phyloP scores from a whole-genome alignment of 78 protist species.

The Dictyostelium capitatum region DNA sequence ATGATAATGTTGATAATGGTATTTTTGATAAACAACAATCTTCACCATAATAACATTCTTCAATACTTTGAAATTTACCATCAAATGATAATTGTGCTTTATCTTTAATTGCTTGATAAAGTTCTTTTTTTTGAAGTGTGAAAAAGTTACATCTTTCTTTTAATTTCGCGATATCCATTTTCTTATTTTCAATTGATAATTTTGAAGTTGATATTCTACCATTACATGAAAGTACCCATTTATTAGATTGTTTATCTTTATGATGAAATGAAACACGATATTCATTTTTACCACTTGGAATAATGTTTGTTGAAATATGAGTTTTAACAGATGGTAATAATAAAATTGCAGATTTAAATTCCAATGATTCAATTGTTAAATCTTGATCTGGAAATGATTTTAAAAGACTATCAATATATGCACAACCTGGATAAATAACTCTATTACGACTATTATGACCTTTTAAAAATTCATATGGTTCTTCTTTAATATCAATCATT shows the following conservation, averaged over 20 bases:
- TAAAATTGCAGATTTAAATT: too few relatives aligned
- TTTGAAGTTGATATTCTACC: not conserved
- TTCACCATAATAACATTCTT: not conserved
- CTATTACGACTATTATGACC: too few relatives aligned
- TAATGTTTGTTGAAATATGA: too few relatives aligned
- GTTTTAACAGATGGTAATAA: too few relatives aligned
- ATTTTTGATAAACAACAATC: not conserved
- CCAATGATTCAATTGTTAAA: too few relatives aligned
- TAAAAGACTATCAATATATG: too few relatives aligned
- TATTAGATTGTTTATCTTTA: not conserved
- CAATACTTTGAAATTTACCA: constrained; percentile 14
- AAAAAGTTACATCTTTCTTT: not conserved
- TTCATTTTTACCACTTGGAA: too few relatives aligned
- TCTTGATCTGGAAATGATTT: too few relatives aligned
- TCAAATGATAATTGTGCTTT: not conserved
- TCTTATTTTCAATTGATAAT: not conserved
- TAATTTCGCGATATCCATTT: not conserved
- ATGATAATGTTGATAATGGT: constrained; percentile 15
- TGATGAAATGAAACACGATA: too few relatives aligned
- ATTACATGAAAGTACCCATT: not conserved
- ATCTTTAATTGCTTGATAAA: not conserved
- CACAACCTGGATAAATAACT: too few relatives aligned
- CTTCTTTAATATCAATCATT: too few relatives aligned
- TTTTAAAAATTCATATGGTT: too few relatives aligned
- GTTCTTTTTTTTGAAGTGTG: not conserved